Evolutionary conservation across 495 filamentous ascomycete genomes (phyloP).

Genomic region (Ramalina intermedia): DNA sequence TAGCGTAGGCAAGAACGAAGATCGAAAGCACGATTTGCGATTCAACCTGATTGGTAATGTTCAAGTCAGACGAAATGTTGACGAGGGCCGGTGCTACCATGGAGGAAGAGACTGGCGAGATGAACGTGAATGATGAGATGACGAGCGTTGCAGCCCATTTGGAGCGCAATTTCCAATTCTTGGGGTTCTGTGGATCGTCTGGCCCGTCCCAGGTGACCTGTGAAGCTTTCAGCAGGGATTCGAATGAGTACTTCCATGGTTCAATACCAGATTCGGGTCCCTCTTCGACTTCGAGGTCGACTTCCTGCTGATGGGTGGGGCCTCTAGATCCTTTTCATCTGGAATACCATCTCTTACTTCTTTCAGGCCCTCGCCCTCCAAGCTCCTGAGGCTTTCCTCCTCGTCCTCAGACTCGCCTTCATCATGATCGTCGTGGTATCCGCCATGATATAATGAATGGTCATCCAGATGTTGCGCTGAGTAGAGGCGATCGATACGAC

Average conservation of each 20-base stretch:
- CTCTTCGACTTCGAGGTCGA: slow-evolving; percentile 15
- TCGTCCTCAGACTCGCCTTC: neutral
- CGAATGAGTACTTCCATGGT: neutral
- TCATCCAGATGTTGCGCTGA: slow-evolving; percentile 26
- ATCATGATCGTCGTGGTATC: neutral
- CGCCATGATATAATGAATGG: slow-evolving; percentile 22
- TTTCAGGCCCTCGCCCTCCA: slow-evolving; percentile 9
- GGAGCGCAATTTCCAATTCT: slow-evolving; percentile 38
- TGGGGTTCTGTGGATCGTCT: slow-evolving; percentile 43
- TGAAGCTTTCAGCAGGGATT: neutral
- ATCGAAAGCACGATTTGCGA: slow-evolving; percentile 47
- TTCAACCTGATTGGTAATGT: slow-evolving; percentile 40
- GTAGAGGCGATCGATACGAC: slow-evolving; percentile 14
- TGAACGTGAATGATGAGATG: slow-evolving; percentile 51
- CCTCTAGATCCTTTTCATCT: slow-evolving; percentile 20
- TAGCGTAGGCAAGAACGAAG: slow-evolving; percentile 62
- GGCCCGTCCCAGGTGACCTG: slow-evolving; percentile 36
- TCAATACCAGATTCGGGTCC: slow-evolving; percentile 21
- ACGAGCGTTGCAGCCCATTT: slow-evolving; percentile 51
- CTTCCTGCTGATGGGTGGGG: slow-evolving; percentile 15
- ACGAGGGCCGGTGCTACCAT: slow-evolving; percentile 59
- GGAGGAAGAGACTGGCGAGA: slow-evolving; percentile 55
- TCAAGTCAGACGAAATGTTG: slow-evolving; percentile 41
- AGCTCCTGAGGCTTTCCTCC: slow-evolving; percentile 10
- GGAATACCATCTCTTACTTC: slow-evolving; percentile 18